Evolutionary conservation across 1,284 basidiomycete genomes (phyloP).

Genomic region (Sporisorium sorghi): DNA sequence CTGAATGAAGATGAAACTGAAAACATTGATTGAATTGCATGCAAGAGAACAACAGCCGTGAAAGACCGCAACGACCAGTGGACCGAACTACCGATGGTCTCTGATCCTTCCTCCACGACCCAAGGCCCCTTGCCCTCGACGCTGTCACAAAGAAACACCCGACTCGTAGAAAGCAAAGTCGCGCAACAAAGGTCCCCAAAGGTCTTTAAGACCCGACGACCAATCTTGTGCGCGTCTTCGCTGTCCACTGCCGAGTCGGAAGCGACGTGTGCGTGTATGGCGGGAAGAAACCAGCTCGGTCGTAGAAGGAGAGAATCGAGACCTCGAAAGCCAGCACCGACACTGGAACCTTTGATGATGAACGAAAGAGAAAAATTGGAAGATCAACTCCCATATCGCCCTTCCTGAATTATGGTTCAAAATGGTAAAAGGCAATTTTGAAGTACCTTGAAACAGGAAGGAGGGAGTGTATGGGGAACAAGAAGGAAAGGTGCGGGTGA

Average conservation of each 20-base stretch:
- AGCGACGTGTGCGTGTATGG: background rate
- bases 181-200: conserved; percentile 1
- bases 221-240: no score
- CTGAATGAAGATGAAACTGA: no score
- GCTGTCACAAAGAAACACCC: conserved; percentile 1
- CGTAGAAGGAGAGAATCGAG: background rate
- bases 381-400: conserved; percentile 51
- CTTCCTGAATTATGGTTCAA: conserved; percentile 60
- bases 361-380: conserved; percentile 48
- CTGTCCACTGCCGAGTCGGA: background rate
- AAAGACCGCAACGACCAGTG: conserved; percentile 12
- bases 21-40: conserved; percentile 7
- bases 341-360: conserved; percentile 20
- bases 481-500: background rate
- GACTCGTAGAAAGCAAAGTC: background rate
- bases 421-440: conserved; percentile 61
- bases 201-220: conserved; percentile 41
- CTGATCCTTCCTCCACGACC: background rate
- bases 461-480: conserved; percentile 41
- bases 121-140: background rate
- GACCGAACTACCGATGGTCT: conserved; percentile 26
- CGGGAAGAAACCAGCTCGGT: background rate
- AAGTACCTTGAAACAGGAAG: conserved; percentile 58
- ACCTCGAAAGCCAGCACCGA: conserved; percentile 26
- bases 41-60: background rate